A percentile compares a stretch with the other conserved stretches of the same genome.
These are phyloP conservation scores for Mucor saturninus DNA, from an alignment of 371 early-diverging fungal species.

Conservation along the genomic window DNA sequence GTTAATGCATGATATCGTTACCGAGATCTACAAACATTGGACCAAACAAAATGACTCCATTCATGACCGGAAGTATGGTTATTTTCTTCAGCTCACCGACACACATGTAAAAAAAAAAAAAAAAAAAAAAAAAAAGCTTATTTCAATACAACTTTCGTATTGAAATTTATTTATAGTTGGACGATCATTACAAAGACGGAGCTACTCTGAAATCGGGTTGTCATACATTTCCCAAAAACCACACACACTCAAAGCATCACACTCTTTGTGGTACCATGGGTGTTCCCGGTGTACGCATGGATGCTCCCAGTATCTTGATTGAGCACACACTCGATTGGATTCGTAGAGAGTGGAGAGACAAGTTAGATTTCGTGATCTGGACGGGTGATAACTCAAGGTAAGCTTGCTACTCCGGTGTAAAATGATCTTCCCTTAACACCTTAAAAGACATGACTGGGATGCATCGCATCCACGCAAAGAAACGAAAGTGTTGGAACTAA, in stretches of 20 bases:
- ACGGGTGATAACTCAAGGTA: constrained; percentile 70
- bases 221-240: constrained; percentile 31
- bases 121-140: background rate
- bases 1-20: constrained; percentile 3
- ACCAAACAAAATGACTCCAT: background rate
- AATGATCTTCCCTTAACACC: no score
- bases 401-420: background rate
- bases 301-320: constrained; percentile 66
- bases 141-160: background rate
- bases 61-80: constrained; percentile 32
- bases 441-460: constrained; percentile 74
- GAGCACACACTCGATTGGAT: constrained; percentile 74
- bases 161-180: constrained; percentile 33
- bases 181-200: constrained; percentile 56
- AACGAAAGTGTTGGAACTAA: constrained; percentile 58
- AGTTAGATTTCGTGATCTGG: constrained; percentile 81
- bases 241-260: constrained; percentile 8
- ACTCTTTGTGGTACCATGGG: constrained; percentile 40
- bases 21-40: no score
- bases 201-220: constrained; percentile 60
- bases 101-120: constrained; percentile 53
- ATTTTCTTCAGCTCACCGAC: constrained; percentile 79
- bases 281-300: constrained; percentile 66
- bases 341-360: constrained; percentile 51
- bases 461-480: constrained; percentile 25